Evolutionary conservation across 257 asterid species (phyloP), one percentile per base, ranked within the genome.

Genomic region (Forsythia suspensa): DNA sequence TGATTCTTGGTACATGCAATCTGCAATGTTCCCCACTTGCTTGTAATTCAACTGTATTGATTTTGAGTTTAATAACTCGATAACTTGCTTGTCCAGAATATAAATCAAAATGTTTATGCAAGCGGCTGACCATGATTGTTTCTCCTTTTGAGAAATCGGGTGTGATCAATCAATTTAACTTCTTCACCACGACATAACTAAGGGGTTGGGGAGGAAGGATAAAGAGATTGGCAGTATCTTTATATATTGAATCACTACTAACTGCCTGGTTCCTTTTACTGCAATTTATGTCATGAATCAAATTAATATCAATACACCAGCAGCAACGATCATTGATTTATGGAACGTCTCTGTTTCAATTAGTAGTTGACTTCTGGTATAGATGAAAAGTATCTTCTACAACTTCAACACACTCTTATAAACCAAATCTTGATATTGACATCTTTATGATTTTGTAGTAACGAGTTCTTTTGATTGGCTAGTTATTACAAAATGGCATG

Each of bases 391-490:
- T 70, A 39, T 18, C 51, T 8, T 24, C 4, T 43, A 48, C 24
- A 29, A 55, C 48, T 42, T 38, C 4, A 46, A 0, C 29, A 0
- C 29, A 70, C 18, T 20, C 44, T 71, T 67, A 7, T 10, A 18
- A 80, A 74, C 70, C 52, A 63, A 15, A 66, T 48, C 8, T 66
- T 76, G 74, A 67, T 9, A 70, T 10, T 10, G 36, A 20, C 40
- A 8, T 71, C 29, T 16, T 55, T 55, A 55, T 76, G 1, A 16
- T 39, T 12, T 66, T 52, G 34, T 66, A 29, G 11, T 4, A 16
- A n/a, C 11, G 5, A 57, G n/a, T n/a, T 57, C 66, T n/a, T 55
- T 57, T 57, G 34, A 18, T 18, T 57, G 24, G 34, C 24, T 57
- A 57, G 66, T n/a, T 57, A 8, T 57, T 57, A 20, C 70, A 39